A percentile compares a stretch with the other conserved stretches of the same genome.
Conservation (phyloP, 1,284 basidiomycete species). For the Ceratorhiza oryzae-sativae region DNA sequence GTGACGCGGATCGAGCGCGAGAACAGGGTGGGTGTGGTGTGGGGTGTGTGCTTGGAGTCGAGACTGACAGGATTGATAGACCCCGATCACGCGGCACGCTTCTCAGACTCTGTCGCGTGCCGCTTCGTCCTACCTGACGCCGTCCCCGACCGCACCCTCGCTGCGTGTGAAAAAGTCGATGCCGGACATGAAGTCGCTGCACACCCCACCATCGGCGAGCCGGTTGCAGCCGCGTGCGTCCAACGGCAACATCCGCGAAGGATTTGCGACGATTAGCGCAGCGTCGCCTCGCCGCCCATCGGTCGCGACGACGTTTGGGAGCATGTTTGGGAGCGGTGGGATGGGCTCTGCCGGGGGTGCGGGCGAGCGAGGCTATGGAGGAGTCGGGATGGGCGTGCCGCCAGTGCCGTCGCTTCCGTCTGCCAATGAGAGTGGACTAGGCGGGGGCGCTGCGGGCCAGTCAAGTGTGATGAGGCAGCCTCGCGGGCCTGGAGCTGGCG, state of each 20-base stretch:
- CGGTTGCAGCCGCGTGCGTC: constrained; percentile 83
- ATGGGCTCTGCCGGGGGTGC: constrained; percentile 51
- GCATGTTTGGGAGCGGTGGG: constrained; percentile 65
- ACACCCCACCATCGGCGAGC: constrained; percentile 67
- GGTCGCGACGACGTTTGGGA: constrained; percentile 68
- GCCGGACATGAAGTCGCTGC: constrained; percentile 84
- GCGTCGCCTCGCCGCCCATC: constrained; percentile 73
- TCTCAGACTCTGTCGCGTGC: constrained; percentile 71
- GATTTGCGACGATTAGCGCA: constrained; percentile 81
- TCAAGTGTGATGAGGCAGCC: constrained; percentile 77
- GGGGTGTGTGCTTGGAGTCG: constrained; percentile 16
- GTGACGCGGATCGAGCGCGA: constrained; percentile 86
- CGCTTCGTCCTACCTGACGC: constrained; percentile 72
- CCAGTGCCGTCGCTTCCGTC: constrained; percentile 79
- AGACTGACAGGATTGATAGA: constrained; percentile 26
- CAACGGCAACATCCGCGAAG: constrained; percentile 89
- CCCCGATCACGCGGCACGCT: constrained; percentile 39
- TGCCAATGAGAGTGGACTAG: constrained; percentile 55
- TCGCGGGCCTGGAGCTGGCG: constrained; percentile 74
- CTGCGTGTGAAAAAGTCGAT: constrained; percentile 94
- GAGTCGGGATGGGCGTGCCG: constrained; percentile 57
- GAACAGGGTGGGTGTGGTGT: constrained; percentile 57
- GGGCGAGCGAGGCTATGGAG: constrained; percentile 40
- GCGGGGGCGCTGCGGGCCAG: constrained; percentile 54
- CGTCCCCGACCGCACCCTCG: constrained; percentile 54